Evolutionary conservation across 495 filamentous ascomycete genomes (phyloP).

Genomic region (Cercophora samala): DNA sequence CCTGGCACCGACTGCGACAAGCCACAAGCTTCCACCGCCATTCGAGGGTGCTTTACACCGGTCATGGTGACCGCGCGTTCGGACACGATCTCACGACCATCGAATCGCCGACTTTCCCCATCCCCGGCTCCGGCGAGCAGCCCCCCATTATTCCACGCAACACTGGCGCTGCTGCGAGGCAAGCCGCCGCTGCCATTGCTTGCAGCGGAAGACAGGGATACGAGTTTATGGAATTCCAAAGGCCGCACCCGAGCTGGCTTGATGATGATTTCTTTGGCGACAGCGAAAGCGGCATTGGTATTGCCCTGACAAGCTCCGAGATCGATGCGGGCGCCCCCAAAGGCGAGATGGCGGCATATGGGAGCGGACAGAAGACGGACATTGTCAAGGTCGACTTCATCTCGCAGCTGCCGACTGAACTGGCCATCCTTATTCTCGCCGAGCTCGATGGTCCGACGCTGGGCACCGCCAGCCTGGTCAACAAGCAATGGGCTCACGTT

Average conservation of each 20-base stretch:
- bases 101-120: conserved; percentile 39
- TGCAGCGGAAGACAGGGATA: conserved; percentile 54
- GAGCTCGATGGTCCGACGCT: conserved; percentile 66
- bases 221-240: conserved; percentile 41
- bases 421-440: conserved; percentile 68
- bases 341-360: conserved; percentile 30
- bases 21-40: conserved; percentile 48
- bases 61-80: conserved; percentile 35
- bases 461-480: conserved; percentile 59
- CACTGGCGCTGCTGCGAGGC: conserved; percentile 65
- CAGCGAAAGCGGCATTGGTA: conserved; percentile 76
- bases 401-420: conserved; percentile 62
- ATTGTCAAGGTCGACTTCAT: conserved; percentile 62
- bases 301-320: conserved; percentile 56
- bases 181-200: conserved; percentile 60
- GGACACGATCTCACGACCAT: conserved; percentile 32
- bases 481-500: conserved; percentile 57
- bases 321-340: conserved; percentile 39
- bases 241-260: conserved; percentile 33
- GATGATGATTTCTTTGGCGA: conserved; percentile 49
- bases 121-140: conserved; percentile 47
- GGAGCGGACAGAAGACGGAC: conserved; percentile 34
- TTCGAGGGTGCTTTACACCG: conserved; percentile 37
- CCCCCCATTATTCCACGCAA: conserved; percentile 54
- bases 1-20: conserved; percentile 49